phyloP scores from a whole-genome alignment of 306 rosid species.

The Phaseolus lunatus region DNA sequence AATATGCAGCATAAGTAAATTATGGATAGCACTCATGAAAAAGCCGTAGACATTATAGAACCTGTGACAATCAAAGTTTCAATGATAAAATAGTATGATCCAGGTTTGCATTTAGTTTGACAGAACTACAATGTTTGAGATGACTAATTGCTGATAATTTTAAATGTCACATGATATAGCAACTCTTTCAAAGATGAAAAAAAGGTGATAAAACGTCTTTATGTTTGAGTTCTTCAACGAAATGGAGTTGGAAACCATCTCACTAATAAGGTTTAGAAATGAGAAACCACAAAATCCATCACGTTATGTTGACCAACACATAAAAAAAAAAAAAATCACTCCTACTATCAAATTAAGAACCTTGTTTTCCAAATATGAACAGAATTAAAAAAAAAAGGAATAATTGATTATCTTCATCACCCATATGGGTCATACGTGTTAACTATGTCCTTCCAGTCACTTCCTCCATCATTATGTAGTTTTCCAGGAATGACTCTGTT shows the following conservation, averaged over 20 bases:
- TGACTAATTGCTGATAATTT: constrained; percentile 5
- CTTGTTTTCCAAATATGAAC: constrained; percentile 21
- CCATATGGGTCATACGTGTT: constrained; percentile 69
- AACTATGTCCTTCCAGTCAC: constrained; percentile 77
- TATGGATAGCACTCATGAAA: constrained; percentile 4
- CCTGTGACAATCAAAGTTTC: constrained; percentile 25
- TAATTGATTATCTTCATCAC: constrained; percentile 20
- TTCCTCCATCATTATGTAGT: constrained; percentile 47
- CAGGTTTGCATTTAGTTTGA: constrained; percentile 37
- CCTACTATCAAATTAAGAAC: constrained; percentile 22
- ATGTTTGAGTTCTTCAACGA: background rate
- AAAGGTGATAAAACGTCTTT: constrained; percentile 11
- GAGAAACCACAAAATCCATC: constrained; percentile 4
- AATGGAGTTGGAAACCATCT: constrained; percentile 33
- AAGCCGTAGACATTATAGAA: constrained; percentile 25
- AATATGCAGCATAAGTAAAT: constrained; percentile 30
- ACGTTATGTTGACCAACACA: background rate
- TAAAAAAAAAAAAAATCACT: background rate
- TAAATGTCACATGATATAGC: constrained; percentile 6
- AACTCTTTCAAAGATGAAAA: constrained; percentile 39
- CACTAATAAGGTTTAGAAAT: constrained; percentile 22
- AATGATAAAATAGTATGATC: constrained; percentile 25
- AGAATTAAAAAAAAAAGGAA: background rate
- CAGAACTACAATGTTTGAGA: constrained; percentile 33
- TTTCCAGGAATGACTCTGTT: constrained; percentile 49